Evolutionary conservation across 202 grass and related monocot species (phyloP).

Genomic region (Setaria viridis): DNA sequence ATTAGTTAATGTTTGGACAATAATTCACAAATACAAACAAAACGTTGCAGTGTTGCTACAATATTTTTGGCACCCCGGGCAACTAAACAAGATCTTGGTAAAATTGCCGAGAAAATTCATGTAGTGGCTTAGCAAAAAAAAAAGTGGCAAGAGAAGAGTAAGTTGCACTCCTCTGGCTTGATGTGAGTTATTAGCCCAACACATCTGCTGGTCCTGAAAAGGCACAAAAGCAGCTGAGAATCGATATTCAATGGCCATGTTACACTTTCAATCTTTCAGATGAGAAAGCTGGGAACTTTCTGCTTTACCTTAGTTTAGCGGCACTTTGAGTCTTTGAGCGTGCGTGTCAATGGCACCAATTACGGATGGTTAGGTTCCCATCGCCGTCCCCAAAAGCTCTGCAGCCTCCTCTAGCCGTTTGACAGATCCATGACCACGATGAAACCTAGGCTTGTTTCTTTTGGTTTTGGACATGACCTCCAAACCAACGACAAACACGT

Average conservation of each 20-base stretch:
- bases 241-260: neutral
- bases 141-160: neutral
- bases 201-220: neutral
- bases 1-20: no score
- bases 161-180: neutral
- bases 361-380: slow-evolving; percentile 37
- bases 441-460: neutral
- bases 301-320: neutral
- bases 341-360: slow-evolving; percentile 30
- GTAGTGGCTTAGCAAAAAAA: neutral
- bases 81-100: neutral
- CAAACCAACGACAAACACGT: slow-evolving; percentile 32
- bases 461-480: slow-evolving; percentile 19
- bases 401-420: slow-evolving; percentile 17
- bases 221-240: neutral
- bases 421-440: slow-evolving; percentile 21
- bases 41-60: no score
- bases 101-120: neutral
- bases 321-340: neutral
- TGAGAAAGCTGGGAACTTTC: slow-evolving; percentile 8
- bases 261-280: slow-evolving; percentile 32
- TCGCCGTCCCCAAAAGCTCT: slow-evolving; percentile 42
- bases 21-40: no score
- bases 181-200: neutral
- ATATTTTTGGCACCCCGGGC: no score